Evolutionary conservation across 768 basidiomycete genomes (phyloP), one percentile per base, ranked within the genome.

Genomic region (Collybia sp.): DNA sequence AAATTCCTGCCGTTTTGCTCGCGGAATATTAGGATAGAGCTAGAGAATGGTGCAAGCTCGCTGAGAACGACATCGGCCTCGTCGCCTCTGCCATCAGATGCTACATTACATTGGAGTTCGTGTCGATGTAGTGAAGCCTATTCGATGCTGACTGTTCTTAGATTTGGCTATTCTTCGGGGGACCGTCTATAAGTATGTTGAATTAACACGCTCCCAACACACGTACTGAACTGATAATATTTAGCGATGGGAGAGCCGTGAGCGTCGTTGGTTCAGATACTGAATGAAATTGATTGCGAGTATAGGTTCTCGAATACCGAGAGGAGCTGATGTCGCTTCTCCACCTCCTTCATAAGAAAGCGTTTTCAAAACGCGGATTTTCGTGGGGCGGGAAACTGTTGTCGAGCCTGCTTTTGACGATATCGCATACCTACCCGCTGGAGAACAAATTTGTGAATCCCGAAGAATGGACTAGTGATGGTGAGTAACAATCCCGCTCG

Each of bases 21-120:
- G 20, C 63, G 67, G 12, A 87, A 83, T 48, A 93, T 95, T 53
- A 66, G 73, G 9, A 68, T 67, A 2, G 93, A 96, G 60, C 72
- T 94, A 11, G 90, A 93, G 52, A 82, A 85, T 53, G 93, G 93
- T 4, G 92, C 93, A 6, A 85, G 83, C 57, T 86, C 80, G 46
- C 70, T 76, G 54, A 76, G 75, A 61, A 83, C 85, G 12, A 92
- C 88, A 1, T 84, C 85, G 2, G 69, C 76, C 30, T 81, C 84
- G 2, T 72, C 73, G 1, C 81, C 85, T 1, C 65, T 88, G 34
- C 82, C 87, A 2, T 85, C 87, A 1, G 90, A 93, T 61, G 87
- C 87, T 3, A 90, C 89, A 13, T 70, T 95, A 42, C 90, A 93
- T 56, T 92, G 89, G 86, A 89, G 86, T 88, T 63, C 45, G 82